Evolutionary conservation across 371 early-diverging fungal genomes (phyloP), one percentile per base, ranked within the genome.

Genomic region (Mucor sp.): DNA sequence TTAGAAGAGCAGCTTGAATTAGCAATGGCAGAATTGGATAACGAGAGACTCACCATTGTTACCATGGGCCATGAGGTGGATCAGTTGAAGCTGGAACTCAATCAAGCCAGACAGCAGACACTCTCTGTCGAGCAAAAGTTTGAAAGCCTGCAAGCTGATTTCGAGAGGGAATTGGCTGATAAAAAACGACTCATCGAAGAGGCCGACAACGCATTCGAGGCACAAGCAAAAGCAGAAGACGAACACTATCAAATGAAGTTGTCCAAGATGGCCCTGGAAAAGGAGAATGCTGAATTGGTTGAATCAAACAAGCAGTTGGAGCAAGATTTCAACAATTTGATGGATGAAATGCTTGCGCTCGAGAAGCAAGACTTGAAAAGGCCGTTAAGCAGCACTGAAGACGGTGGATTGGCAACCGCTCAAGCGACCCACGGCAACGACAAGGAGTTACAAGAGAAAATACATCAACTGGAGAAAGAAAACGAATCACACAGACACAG

Each of bases 251-350:
- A 79, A 48, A 65, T 79, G 48, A 77, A 75, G 37, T 48, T 79
- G 63, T 70, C 75, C 2, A 71, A 66, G 3, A 72, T 70, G 47
- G 67, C 70, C 14, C 39, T 77, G 6, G 82, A 81, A 58, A 70
- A 66, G 19, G 67, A 74, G 2, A 53, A 82, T 35, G 80, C 83
- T 25, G 77, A 81, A 32, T 71, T 91, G 15, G 59, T 82, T 39
- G 87, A 87, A 32, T 81, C 88, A 25, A 83, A 90, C 44, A 82
- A 82, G 50, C 87, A 86, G 65, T 78, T 91, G 48, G 93, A 93
- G 64, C 81, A 84, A 32, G 92, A 91, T 67, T 89, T 89, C 68
- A 77, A 87, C 64, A 85, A 89, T 47, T 77, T 93, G 33, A 87
- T 91, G 81, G 91, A 91, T 58, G 93, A 92, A 64, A 84, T 91